Base-by-base conservation (phyloP, 179 eudicot genomes). In the Vitellaria paradoxa region DNA sequence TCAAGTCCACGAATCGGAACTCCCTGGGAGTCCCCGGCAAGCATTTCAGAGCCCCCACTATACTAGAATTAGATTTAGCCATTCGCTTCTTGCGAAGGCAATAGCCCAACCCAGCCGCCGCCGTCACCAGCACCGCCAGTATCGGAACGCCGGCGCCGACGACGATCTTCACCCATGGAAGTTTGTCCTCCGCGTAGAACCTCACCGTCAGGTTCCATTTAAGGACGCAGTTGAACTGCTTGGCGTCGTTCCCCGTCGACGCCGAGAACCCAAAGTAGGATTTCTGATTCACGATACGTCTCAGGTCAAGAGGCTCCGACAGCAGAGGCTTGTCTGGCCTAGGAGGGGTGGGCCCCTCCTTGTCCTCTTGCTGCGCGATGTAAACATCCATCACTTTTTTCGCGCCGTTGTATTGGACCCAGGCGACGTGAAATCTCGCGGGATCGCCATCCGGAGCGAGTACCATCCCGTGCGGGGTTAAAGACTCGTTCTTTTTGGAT, bases 191-290 rank as follows among this genome's bases (percentile, higher is more conserved):
- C 0, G 72, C 46, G 30, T 78, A 61, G 37, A 30, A 30, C 30
- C 85, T 80, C 5, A 92, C 90, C 0, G 97, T 88, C 40, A 93
- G 72, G 47, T 93, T 93, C 98, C 97, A 93, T 83, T 89, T 82
- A 24, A 87, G 75, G 3, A 93, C 90, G 76, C 98, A 93, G 79
- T 93, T 92, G 30, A 93, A 82, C 87, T 93, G 86, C 0, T 53
- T 64, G 0, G 42, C 30, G 1, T 37, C 70, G 1, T 2, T 30
- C 15, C 98, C 97, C 0, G 98, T 93, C 0, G 97, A 84, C 0
- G 91, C 98, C 0, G 98, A 85, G 68, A 93, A 93, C 13, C 98
- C 98, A 76, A 93, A 92, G 74, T 89, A 92, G 0, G 93, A 89
- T 6, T 74, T 10, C 81, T 81, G 80, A 23, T 73, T 60, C 0